Base-by-base conservation (phyloP, 441 rosid species). In the Kokia cookei region DNA sequence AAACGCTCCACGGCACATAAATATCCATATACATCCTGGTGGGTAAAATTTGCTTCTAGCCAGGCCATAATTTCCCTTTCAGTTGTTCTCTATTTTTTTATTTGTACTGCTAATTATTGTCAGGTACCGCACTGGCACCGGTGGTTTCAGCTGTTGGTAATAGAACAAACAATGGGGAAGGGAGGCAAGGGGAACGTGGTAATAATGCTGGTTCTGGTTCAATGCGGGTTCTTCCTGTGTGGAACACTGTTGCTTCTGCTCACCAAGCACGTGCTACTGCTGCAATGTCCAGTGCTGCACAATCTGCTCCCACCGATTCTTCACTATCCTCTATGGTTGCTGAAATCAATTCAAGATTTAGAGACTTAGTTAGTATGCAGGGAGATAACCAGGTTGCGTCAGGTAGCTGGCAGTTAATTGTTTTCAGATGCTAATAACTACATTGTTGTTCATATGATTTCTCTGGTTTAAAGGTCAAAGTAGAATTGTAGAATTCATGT, bases 1-100 rank as follows among this genome's bases (percentile, higher is more conserved):
- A 79, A 87, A 78, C 80, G 86, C 83, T 57, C 88, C 90, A 58
- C 86, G 98, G 86, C 83, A 91, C 76, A 73, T 96, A 74, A 96
- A 96, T 82, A 96, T 96, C 42, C 99, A 93, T 80, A 93, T 96
- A 82, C 98, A 90, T 85, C 94, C 99, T 61, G 99, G 99, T 96
- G 70, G 78, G 93, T 72, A 64, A 71, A 81, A 57, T 76, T 81
- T 75, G 27, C 27, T 58, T 62, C 40, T 53, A 55, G 22, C 10
- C 42, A 54, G 12, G 29, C 26, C 43, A 55, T n/a, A 50, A 19
- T 53, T 62, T 53, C 45, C 13, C 73, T 68, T 43, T 5, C 26
- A 50, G 22, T 6, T 69, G 61, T 37, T 53, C 32, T 47, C 13
- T 45, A 4, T 15, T 68, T 65, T 29, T 32, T 50, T 27, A 32